Base-by-base conservation (phyloP, 1,284 basidiomycete genomes). In the Tilletia caries region DNA sequence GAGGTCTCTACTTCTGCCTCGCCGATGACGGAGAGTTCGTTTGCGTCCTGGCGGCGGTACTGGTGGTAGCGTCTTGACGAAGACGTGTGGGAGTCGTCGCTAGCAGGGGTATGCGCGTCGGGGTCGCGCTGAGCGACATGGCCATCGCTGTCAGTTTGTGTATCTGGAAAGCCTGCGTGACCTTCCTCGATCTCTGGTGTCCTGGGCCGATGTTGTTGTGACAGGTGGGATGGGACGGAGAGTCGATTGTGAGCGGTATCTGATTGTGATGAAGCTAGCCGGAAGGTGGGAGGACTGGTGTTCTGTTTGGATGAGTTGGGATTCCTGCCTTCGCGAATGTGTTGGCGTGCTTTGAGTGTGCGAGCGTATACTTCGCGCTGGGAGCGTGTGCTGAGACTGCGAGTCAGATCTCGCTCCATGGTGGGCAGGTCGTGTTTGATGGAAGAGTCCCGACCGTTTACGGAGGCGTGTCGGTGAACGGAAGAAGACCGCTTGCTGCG, bases 181-280 rank as follows among this genome's bases (percentile, higher is more conserved):
- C 54, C 54, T 10, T 60, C 54, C 29, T 60, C 54, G 54, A 60
- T 18, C 20, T 60, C 54, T 18, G 54, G 54, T 29, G 54, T 60
- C 5, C 54, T 15, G 8, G 54, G 27, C 15, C 54, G 6, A 10
- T 27, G 32, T 52, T 10, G 43, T 10, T 44, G 10, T 44, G 50
- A 8, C n/a, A 33, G 20, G 23, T 33, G 23, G n/a, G 25, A 60
- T 3, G 54, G 54, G 48, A 27, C 25, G 8, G 48, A 8, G 20
- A n/a, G 48, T 8, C 48, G 20, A 20, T 50, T 27, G 32, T 60
- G 54, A 25, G 8, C 54, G 10, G 54, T 29, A 25, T 60, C 54
- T 41, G 37, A 41, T 2, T 41, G 54, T 18, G 54, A 29, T 18
- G 29, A 25, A 10, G 8, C 32, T 18, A 60, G 54, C 4, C 54